phyloP scores from a whole-genome alignment of 805 yeast species.

The Starmerella vaccinii region DNA sequence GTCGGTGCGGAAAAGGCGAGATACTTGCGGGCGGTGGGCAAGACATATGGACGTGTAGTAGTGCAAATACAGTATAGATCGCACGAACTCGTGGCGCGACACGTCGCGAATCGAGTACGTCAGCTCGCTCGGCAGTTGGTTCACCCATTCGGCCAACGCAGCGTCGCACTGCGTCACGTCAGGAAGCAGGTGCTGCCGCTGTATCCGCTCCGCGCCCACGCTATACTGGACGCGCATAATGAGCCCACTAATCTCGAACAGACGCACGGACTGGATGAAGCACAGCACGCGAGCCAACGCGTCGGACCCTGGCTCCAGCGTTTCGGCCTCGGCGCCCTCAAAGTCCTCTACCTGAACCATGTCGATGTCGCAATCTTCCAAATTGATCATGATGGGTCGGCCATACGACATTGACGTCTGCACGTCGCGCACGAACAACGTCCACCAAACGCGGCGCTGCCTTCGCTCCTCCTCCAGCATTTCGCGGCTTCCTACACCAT shows the following conservation, averaged over 20 bases:
- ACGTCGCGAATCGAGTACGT: constrained; percentile 49
- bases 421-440: constrained; percentile 59
- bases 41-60: constrained; percentile 65
- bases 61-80: constrained; percentile 52
- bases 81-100: constrained; percentile 41
- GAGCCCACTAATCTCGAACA: constrained; percentile 61
- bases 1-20: constrained; percentile 23
- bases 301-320: constrained; percentile 36
- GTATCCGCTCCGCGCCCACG: constrained; percentile 50
- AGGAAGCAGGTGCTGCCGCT: constrained; percentile 36
- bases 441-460: constrained; percentile 62
- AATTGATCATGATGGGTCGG: constrained; percentile 55
- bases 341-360: constrained; percentile 61
- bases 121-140: constrained; percentile 51
- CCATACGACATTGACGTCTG: constrained; percentile 64
- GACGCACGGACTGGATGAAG: constrained; percentile 52
- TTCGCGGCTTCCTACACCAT: constrained; percentile 28
- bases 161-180: constrained; percentile 57
- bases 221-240: constrained; percentile 60
- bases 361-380: constrained; percentile 68
- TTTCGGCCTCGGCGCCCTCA: constrained; percentile 10
- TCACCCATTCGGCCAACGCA: constrained; percentile 69
- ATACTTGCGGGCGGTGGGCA: constrained; percentile 56
- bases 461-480: constrained; percentile 31
- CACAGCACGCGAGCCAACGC: constrained; percentile 34